Evolutionary conservation across 257 asterid species (phyloP).

Genomic region (Catharanthus roseus): DNA sequence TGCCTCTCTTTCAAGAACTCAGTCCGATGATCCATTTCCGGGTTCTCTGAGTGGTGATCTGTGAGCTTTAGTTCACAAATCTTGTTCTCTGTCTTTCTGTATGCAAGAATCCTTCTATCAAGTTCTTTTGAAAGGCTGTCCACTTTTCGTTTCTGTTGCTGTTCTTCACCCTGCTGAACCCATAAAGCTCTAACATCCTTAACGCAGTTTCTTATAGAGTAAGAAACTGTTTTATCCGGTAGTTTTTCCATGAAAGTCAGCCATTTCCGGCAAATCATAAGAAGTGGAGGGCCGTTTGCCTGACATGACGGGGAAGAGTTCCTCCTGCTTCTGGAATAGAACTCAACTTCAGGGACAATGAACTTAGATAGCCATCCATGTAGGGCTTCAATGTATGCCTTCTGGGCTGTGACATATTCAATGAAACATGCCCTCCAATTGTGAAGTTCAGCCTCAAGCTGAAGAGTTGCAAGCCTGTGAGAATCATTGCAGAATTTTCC

Average conservation of each 20-base stretch:
- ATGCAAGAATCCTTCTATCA: conserved; percentile 47
- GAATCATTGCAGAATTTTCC: conserved; percentile 82
- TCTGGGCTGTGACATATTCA: conserved; percentile 58
- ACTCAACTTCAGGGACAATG: conserved; percentile 48
- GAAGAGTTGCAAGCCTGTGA: conserved; percentile 75
- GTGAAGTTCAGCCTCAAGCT: conserved; percentile 74
- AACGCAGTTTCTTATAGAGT: conserved; percentile 57
- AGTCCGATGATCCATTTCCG: conserved; percentile 33
- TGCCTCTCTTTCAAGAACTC: conserved; percentile 47
- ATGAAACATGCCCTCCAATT: conserved; percentile 74
- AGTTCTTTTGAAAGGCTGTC: conserved; percentile 70
- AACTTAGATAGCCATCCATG: conserved; percentile 79
- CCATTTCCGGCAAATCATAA: conserved; percentile 61
- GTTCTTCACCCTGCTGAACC: conserved; percentile 86
- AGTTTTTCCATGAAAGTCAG: conserved; percentile 47
- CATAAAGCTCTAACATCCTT: conserved; percentile 77
- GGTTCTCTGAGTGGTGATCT: conserved; percentile 33
- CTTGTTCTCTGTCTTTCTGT: conserved; percentile 56
- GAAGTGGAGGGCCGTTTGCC: conserved; percentile 58
- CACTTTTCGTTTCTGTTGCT: conserved; percentile 70
- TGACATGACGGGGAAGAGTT: conserved; percentile 22
- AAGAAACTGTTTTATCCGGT: conserved; percentile 58
- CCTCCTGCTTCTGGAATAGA: conserved; percentile 32
- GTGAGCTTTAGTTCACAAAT: conserved; percentile 42
- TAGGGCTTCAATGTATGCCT: conserved; percentile 54